Conservation (phyloP, 2,329 filamentous ascomycete species). For the Neurospora sp. region DNA sequence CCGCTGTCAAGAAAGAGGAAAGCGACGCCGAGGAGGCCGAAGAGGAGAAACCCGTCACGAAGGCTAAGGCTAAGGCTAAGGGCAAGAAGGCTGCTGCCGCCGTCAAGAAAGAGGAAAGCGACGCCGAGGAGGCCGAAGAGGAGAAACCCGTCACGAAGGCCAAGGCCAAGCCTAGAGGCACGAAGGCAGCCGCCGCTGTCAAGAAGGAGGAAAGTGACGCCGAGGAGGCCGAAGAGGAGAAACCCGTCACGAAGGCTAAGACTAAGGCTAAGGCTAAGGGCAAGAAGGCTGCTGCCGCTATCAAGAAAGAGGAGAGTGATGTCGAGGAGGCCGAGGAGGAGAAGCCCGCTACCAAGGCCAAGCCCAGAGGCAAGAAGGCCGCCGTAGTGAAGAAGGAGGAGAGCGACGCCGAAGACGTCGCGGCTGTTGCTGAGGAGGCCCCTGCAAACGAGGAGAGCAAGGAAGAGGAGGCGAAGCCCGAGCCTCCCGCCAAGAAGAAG, state of each 20-base stretch:
- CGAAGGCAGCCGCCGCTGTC: constrained; percentile 2
- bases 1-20: constrained; percentile 3
- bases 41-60: not conserved
- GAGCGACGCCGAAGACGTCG: not conserved
- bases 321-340: constrained; percentile 14
- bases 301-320: not conserved
- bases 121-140: constrained; percentile 11
- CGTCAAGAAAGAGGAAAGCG: not conserved
- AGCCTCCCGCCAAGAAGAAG: not conserved
- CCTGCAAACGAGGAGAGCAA: not conserved
- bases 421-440: not conserved
- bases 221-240: not conserved
- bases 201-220: constrained; percentile 3
- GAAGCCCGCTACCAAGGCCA: constrained; percentile 10
- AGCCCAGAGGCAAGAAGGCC: constrained; percentile 11
- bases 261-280: not conserved
- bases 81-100: not conserved
- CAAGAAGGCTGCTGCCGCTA: not conserved
- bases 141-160: constrained; percentile 11
- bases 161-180: not conserved
- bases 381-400: constrained; percentile 2
- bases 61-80: not conserved
- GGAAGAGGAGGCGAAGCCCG: not conserved
- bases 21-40: constrained; percentile 1
- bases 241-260: not conserved